Evolutionary conservation across 768 basidiomycete species (phyloP), one percentile per base, ranked within the genome.

Genomic region (Pleurotus ostreatus): DNA sequence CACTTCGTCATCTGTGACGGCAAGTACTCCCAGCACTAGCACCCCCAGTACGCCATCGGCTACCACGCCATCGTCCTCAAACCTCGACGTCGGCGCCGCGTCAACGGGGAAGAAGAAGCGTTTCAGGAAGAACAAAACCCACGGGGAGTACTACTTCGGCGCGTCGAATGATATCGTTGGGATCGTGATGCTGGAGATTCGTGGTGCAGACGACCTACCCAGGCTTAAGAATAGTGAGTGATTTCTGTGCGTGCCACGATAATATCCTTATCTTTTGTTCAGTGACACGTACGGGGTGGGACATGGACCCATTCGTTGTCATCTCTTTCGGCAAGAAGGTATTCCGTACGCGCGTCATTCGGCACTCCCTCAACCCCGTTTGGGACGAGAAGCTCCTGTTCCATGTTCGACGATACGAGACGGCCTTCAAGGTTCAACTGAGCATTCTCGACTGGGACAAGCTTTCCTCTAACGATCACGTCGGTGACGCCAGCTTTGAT

Each of bases 301-400:
- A 98, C 67, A 97, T 98, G 95, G 94, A 98, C 64, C 94, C 95
- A 0, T 98, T 98, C 65, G 90, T 92, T 20, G 94, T 99, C 59
- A 82, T 95, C 60, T 93, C 92, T 2, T 99, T 99, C 60, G 92
- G 94, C 25, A 95, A 94, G 75, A 98, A 97, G 68, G 92, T 98
- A 3, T 98, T 98, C 74, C 81, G 95, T 2, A 98, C 95, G 0
- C 86, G 90, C 30, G 85, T 94, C 23, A 85, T 94, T 55, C 82
- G 94, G 3, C 92, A 94, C 69, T 86, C 83, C 0, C 74, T 72
- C 57, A 93, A 91, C 66, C 96, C 97, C 0, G 78, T 79, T 1
- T 98, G 94, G 92, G 91, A 98, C 59, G 95, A 98, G 73, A 94
- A 96, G 68, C 74, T 98, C 3, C 79, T 97, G 9, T 98, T 98